These are phyloP conservation scores for Podospora didyma DNA, from an alignment of 495 filamentous ascomycete species.

Conservation along the genomic window DNA sequence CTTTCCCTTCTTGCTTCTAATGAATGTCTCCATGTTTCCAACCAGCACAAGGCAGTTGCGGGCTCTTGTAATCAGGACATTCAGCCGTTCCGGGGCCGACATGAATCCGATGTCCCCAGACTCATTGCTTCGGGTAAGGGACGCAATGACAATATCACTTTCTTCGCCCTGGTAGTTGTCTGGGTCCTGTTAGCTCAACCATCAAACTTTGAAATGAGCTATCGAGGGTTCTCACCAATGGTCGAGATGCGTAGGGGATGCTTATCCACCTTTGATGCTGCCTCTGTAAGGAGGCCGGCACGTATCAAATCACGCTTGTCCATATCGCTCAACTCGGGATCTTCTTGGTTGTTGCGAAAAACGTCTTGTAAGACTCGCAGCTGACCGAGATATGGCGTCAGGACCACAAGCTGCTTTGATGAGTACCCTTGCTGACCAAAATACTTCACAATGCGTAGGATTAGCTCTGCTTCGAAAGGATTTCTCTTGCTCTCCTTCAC, in stretches of 20 bases:
- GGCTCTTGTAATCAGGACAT: constrained; percentile 70
- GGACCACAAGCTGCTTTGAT: constrained; percentile 59
- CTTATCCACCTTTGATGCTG: constrained; percentile 49
- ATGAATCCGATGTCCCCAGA: constrained; percentile 71
- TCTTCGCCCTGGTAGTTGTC: constrained; percentile 85
- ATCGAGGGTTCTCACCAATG: constrained; percentile 45
- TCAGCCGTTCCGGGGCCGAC: constrained; percentile 61
- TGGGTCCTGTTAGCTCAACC: constrained; percentile 14
- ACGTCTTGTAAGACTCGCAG: constrained; percentile 52
- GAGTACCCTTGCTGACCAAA: constrained; percentile 74
- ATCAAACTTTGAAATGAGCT: neutral
- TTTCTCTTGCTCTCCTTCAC: constrained; percentile 58
- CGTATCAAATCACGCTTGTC: constrained; percentile 64
- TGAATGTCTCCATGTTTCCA: constrained; percentile 67
- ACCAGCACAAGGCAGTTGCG: constrained; percentile 66
- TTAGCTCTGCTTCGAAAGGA: constrained; percentile 62
- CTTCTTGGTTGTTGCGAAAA: constrained; percentile 47
- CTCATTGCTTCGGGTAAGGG: constrained; percentile 64
- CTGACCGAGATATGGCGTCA: constrained; percentile 75
- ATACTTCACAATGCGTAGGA: constrained; percentile 64
- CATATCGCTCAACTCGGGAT: constrained; percentile 62
- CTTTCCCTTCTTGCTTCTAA: constrained; percentile 56
- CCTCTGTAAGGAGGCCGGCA: constrained; percentile 57
- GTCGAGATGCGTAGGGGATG: constrained; percentile 58
- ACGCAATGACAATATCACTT: constrained; percentile 66